These are phyloP conservation scores for Melaleuca alternifolia DNA, from an alignment of 345 rosid genomes.

Conservation along the genomic window DNA sequence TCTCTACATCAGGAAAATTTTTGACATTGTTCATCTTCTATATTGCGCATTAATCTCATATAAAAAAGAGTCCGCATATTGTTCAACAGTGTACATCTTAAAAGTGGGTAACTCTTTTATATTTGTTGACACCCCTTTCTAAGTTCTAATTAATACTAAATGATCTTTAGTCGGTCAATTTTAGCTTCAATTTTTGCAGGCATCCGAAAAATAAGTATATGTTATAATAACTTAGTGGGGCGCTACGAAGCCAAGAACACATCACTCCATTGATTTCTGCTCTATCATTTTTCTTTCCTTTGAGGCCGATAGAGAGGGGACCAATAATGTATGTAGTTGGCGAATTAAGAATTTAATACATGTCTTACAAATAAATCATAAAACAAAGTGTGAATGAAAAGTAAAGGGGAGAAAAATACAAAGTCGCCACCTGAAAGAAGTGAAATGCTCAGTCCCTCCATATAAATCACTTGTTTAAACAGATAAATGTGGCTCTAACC, in stretches of 20 bases:
- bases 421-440: background rate
- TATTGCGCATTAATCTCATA: background rate
- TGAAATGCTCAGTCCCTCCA: background rate
- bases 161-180: background rate
- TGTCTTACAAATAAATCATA: background rate
- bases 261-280: background rate
- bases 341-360: background rate
- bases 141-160: background rate
- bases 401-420: no score
- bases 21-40: background rate
- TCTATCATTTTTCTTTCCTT: background rate
- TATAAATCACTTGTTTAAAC: background rate
- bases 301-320: background rate
- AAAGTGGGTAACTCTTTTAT: no score
- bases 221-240: background rate
- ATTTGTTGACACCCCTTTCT: background rate
- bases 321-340: background rate
- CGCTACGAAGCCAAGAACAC: background rate
- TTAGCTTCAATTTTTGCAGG: background rate
- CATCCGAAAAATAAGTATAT: background rate
- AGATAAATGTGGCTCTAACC: background rate
- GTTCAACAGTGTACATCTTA: fast-evolving
- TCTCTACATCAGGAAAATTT: background rate
- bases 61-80: background rate
- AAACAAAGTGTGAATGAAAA: no score